Evolutionary conservation across 2,329 filamentous ascomycete genomes (phyloP), one percentile per base, ranked within the genome.

Genomic region (Pseudogymnoascus sp.): DNA sequence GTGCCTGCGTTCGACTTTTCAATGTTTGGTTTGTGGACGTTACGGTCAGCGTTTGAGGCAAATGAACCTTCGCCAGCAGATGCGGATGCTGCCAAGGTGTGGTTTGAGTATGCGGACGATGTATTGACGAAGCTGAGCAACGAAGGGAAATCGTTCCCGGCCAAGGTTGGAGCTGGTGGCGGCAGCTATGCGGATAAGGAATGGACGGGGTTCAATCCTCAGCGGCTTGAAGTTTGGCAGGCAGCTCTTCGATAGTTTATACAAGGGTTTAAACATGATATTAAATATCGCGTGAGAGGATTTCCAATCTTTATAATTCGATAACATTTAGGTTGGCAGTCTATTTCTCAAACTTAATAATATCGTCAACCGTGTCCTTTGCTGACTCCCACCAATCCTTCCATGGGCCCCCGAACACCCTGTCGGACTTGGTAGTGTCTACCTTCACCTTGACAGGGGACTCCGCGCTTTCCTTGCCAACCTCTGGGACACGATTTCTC

Each of bases 401-500:
- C 62, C 59, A 64, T 19, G 46, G 38, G 7, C 56, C 31, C 4
- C 17, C 13, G 33, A 64, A 64, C n/a, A 64, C 56, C 38, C 37
- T 61, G n/a, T 64, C 59, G n/a, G 59, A 40, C 29, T 64, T 61
- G n/a, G 37, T n/a, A 26, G 59, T 64, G 46, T 64, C 62, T 3
- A 37, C 37, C 26, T 61, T 46, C 37, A 60, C 44, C 77, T 29
- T 64, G 56, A 69, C 64, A 2, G 65, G 68, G 15, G 67, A 67
- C 10, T 63, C 72, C 19, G 65, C 68, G 6, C 13, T 9, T 60
- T 67, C 64, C 26, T 67, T 78, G 70, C 72, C 70, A 31, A 62
- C 67, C 10, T 70, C 67, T 23, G 82, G 81, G 65, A 85, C 68
- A 59, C 74, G 68, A 6, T 74, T 76, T 65, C 77, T 76, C 66